Conservation (phyloP, 192 early-diverging fungal genomes). For the Rhizophagus sp. region DNA sequence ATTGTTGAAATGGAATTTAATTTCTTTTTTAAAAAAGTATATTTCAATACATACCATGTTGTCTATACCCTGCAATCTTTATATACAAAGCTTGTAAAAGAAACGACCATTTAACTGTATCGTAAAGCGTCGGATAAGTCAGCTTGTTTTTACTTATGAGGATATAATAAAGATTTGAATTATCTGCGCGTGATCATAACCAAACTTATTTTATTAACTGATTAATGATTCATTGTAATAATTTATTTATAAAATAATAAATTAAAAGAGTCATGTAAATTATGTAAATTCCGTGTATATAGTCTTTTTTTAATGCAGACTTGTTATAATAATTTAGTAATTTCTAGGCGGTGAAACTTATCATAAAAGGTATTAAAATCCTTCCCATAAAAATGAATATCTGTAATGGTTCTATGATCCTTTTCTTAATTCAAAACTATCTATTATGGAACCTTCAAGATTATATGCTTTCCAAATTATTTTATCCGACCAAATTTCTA, state of each 20-base stretch:
- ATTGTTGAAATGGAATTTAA: not conserved
- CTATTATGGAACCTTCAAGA: conserved; percentile 27
- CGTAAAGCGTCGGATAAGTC: conserved; percentile 50
- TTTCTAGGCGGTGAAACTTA: too few relatives aligned
- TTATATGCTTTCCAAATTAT: conserved; percentile 46
- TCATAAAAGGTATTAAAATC: too few relatives aligned
- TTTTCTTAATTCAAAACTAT: conserved; percentile 23
- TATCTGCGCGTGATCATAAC: too few relatives aligned
- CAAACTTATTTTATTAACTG: too few relatives aligned
- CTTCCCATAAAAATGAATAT: not conserved
- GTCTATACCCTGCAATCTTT: conserved; percentile 68
- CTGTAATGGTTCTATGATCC: not conserved
- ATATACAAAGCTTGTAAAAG: conserved; percentile 55
- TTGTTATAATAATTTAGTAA: too few relatives aligned
- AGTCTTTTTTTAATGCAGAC: too few relatives aligned
- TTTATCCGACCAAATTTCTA: conserved; percentile 43
- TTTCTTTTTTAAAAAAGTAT: not conserved
- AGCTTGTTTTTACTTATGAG: not conserved
- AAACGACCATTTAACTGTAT: conserved; percentile 55
- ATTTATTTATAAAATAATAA: too few relatives aligned
- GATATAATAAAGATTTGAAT: not conserved
- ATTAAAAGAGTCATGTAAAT: too few relatives aligned
- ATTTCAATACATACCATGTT: conserved; percentile 61
- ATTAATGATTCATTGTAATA: too few relatives aligned
- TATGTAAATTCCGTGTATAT: too few relatives aligned